Conservation (phyloP, 148 eudicot genomes). For the Silene uniflora region DNA sequence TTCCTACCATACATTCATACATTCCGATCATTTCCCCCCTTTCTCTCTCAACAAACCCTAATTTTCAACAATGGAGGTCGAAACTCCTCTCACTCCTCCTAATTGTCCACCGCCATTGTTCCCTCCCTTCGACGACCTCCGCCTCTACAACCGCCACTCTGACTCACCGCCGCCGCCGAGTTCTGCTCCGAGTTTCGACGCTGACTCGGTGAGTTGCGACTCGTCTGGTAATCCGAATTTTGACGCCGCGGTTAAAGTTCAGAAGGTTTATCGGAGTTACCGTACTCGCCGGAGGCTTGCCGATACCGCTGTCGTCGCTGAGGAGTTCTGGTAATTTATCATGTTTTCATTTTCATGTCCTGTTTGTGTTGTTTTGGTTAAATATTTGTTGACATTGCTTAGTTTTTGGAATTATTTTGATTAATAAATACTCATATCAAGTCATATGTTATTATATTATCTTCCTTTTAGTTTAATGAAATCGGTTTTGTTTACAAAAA, state of each 20-base stretch:
- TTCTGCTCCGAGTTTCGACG: background rate
- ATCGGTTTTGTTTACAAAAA: too few species aligned
- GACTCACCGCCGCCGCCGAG: background rate
- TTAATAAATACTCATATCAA: too few species aligned
- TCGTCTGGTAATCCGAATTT: slow-evolving; percentile 3
- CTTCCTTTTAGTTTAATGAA: too few species aligned
- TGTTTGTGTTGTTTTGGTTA: background rate
- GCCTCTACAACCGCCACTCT: background rate
- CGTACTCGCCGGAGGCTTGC: slow-evolving; percentile 85
- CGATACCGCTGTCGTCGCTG: slow-evolving; percentile 83
- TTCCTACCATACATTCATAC: background rate
- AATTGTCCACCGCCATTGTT: background rate
- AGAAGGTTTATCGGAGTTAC: slow-evolving; percentile 78
- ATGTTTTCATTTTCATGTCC: background rate
- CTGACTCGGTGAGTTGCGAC: background rate
- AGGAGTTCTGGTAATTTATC: slow-evolving; percentile 59
- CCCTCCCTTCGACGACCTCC: slow-evolving; percentile 7
- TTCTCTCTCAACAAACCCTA: background rate
- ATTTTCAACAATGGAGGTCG: slow-evolving; percentile 33
- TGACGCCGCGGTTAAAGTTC: slow-evolving; percentile 55
- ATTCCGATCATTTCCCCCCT: slow-evolving; percentile 17
- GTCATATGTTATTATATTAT: too few species aligned
- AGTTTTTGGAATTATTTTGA: too few species aligned
- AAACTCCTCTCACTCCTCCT: slow-evolving; percentile 24
- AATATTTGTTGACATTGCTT: background rate